Conservation (phyloP, 768 basidiomycete genomes). For the Tylopilus intermedius region DNA sequence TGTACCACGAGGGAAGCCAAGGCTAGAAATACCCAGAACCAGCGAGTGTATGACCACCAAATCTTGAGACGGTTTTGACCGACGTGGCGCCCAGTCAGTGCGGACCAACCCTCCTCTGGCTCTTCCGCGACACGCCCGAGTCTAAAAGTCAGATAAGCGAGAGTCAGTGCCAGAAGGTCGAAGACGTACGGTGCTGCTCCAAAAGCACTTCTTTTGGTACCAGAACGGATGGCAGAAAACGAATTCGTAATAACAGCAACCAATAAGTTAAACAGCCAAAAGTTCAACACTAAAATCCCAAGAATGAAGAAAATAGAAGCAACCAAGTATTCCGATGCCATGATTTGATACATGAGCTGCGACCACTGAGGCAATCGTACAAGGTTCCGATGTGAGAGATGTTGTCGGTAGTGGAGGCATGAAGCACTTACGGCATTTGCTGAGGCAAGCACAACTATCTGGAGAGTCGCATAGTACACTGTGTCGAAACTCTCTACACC, state of each 20-base stretch:
- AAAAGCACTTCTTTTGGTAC: conserved; percentile 89
- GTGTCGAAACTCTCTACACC: conserved; percentile 84
- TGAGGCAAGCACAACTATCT: conserved; percentile 79
- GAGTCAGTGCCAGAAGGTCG: neutral
- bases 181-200: conserved; percentile 51
- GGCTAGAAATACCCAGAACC: conserved; percentile 74
- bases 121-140: conserved; percentile 45
- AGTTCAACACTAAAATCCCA: conserved; percentile 82
- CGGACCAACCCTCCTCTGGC: conserved; percentile 59
- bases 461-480: conserved; percentile 73
- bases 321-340: conserved; percentile 87
- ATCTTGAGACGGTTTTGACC: conserved; percentile 47
- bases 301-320: conserved; percentile 85
- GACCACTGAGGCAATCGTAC: conserved; percentile 51
- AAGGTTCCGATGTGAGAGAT: conserved; percentile 1
- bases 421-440: conserved; percentile 59
- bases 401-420: neutral
- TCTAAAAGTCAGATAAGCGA: conserved; percentile 21
- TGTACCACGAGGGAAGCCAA: conserved; percentile 68
- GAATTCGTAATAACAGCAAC: conserved; percentile 96
- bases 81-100: conserved; percentile 41
- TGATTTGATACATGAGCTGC: conserved; percentile 78
- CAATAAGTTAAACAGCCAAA: conserved; percentile 90
- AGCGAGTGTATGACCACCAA: conserved; percentile 54
- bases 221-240: conserved; percentile 79